A percentile compares a stretch with the other conserved stretches of the same genome.
These are phyloP conservation scores for Hyaloscypha variabilis DNA, from an alignment of 495 filamentous ascomycete species.

Conservation along the genomic window DNA sequence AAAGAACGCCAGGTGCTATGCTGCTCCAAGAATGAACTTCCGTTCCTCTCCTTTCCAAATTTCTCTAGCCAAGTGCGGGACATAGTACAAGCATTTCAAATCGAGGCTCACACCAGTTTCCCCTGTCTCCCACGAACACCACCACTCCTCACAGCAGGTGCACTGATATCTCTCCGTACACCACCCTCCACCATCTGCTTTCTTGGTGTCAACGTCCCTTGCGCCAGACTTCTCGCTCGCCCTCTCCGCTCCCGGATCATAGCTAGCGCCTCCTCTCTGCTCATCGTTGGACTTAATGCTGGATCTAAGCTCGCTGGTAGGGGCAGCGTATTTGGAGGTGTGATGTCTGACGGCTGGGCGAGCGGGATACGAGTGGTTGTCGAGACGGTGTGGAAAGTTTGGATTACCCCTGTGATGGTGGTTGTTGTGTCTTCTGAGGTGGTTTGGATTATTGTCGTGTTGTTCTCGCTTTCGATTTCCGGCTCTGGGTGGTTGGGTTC, in stretches of 20 bases:
- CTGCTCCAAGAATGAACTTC: neutral
- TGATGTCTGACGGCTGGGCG: slow-evolving; percentile 33
- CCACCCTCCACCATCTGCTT: slow-evolving; percentile 40
- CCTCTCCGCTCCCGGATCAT: slow-evolving; percentile 56
- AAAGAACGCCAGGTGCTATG: slow-evolving; percentile 30
- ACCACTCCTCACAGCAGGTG: slow-evolving; percentile 35
- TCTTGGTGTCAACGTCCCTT: slow-evolving; percentile 44
- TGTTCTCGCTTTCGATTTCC: slow-evolving; percentile 1
- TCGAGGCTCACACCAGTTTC: slow-evolving; percentile 1
- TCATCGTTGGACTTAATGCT: slow-evolving; percentile 55
- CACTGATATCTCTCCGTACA: slow-evolving; percentile 45
- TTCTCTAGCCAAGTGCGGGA: too few relatives aligned
- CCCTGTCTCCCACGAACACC: slow-evolving; percentile 19
- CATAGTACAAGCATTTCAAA: too few relatives aligned
- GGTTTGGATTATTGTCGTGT: slow-evolving; percentile 38
- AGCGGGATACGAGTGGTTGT: slow-evolving; percentile 47
- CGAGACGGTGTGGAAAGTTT: slow-evolving; percentile 36
- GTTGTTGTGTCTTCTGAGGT: slow-evolving; percentile 13
- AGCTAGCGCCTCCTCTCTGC: slow-evolving; percentile 58
- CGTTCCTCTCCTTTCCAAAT: slow-evolving; percentile 3
- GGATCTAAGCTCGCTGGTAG: slow-evolving; percentile 20
- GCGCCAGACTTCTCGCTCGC: slow-evolving; percentile 45
- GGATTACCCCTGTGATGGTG: slow-evolving; percentile 4
- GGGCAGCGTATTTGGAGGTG: slow-evolving; percentile 11
- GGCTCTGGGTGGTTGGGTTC: neutral